phyloP scores from a whole-genome alignment of 495 filamentous ascomycete species.

The Opeltia flavorubescens region DNA sequence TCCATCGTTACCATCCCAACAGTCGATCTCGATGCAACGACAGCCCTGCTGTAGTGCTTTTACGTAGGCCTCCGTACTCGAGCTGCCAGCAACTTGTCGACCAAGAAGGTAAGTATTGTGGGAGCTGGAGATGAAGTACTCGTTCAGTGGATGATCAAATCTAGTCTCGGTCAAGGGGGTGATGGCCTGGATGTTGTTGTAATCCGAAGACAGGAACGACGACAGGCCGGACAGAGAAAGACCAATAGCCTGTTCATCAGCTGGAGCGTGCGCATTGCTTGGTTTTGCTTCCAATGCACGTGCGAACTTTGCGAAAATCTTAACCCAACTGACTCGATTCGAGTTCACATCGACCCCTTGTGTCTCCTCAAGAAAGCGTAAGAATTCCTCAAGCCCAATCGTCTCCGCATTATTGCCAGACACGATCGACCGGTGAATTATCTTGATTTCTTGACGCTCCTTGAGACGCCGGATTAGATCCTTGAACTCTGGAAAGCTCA shows the following conservation, averaged over 20 bases:
- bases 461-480: constrained; percentile 72
- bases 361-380: constrained; percentile 54
- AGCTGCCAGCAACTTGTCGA: constrained; percentile 74
- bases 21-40: constrained; percentile 92
- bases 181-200: constrained; percentile 45
- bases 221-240: constrained; percentile 68
- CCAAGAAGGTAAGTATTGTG: constrained; percentile 96
- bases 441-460: constrained; percentile 62
- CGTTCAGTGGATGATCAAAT: constrained; percentile 77
- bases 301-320: constrained; percentile 58
- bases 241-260: constrained; percentile 29
- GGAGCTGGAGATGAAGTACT: constrained; percentile 97
- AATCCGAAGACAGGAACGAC: constrained; percentile 58
- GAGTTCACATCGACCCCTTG: constrained; percentile 64
- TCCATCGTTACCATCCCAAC: constrained; percentile 84
- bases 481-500: constrained; percentile 66
- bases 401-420: constrained; percentile 40
- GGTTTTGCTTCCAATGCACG: constrained; percentile 31
- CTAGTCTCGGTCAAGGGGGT: constrained; percentile 35
- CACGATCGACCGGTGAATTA: constrained; percentile 44
- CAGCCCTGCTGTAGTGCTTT: constrained; percentile 77
- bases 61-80: constrained; percentile 90
- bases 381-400: constrained; percentile 57
- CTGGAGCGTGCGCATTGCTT: constrained; percentile 31
- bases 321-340: constrained; percentile 51